Conservation (phyloP, 2,329 filamentous ascomycete species). For the Xylaria sp. region DNA sequence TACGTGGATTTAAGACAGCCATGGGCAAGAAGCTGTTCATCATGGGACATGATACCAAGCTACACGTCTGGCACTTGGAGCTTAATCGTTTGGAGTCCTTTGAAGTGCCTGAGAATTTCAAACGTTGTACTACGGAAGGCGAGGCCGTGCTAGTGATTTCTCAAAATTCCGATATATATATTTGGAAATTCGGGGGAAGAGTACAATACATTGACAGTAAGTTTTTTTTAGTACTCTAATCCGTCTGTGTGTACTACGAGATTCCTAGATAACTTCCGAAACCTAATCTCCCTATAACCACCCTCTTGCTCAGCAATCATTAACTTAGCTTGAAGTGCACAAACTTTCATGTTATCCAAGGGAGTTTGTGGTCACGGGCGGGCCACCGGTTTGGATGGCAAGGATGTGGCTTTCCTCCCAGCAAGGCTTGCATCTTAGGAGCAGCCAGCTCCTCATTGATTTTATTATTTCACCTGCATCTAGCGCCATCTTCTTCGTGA, state of each 20-base stretch:
- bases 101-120: conserved; percentile 41
- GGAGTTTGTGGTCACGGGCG: conserved; percentile 36
- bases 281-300: neutral
- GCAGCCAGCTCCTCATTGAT: conserved; percentile 41
- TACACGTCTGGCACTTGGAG: conserved; percentile 48
- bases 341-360: conserved; percentile 38
- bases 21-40: conserved; percentile 46
- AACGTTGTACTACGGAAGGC: conserved; percentile 44
- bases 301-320: neutral
- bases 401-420: conserved; percentile 39
- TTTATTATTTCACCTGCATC: conserved; percentile 45
- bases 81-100: conserved; percentile 40
- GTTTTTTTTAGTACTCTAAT: conserved; percentile 9
- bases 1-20: conserved; percentile 45
- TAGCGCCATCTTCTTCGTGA: conserved; percentile 43
- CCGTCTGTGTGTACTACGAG: neutral
- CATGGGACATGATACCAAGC: conserved; percentile 42
- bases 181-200: conserved; percentile 43
- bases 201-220: conserved; percentile 39
- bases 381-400: conserved; percentile 37
- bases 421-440: conserved; percentile 36
- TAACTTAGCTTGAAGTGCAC: conserved; percentile 27
- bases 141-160: conserved; percentile 44
- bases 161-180: conserved; percentile 41
- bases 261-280: neutral